A percentile compares a stretch with the other conserved stretches of the same genome.
Conservation (phyloP, 2,329 filamentous ascomycete species). For the Aspergillus pseudoviridinutans region DNA sequence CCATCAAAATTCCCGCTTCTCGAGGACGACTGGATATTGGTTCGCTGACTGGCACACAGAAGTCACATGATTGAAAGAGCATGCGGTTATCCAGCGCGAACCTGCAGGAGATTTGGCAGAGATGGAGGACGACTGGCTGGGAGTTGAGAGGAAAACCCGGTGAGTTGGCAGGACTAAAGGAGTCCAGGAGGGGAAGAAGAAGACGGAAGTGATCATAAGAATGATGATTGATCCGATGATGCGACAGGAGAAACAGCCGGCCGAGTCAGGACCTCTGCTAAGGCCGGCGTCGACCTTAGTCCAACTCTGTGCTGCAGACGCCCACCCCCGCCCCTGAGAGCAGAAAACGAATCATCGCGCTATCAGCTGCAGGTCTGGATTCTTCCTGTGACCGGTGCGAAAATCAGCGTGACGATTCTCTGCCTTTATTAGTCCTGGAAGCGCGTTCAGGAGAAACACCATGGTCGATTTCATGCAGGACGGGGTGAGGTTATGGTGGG, state of each 20-base stretch:
- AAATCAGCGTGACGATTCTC: not conserved
- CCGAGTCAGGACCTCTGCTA: not conserved
- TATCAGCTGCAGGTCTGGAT: slow-evolving; percentile 1
- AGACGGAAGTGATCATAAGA: not conserved
- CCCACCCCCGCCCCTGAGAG: slow-evolving; percentile 13
- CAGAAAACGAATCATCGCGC: slow-evolving; percentile 14
- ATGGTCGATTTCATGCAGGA: slow-evolving; percentile 6
- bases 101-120: slow-evolving; percentile 22
- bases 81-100: slow-evolving; percentile 33
- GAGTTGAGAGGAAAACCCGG: slow-evolving; percentile 9
- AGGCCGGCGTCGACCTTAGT: not conserved
- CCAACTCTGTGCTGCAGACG: not conserved
- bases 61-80: slow-evolving; percentile 37
- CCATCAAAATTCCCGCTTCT: slow-evolving; percentile 10
- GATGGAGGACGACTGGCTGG: slow-evolving; percentile 19
- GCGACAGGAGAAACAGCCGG: not conserved
- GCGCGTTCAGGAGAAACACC: not conserved
- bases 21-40: slow-evolving; percentile 22
- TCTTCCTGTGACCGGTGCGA: not conserved
- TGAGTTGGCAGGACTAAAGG: slow-evolving; percentile 11
- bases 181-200: slow-evolving; percentile 2
- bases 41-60: slow-evolving; percentile 16
- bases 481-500: slow-evolving; percentile 1
- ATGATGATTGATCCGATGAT: not conserved
- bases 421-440: not conserved